phyloP scores from a whole-genome alignment of 129 eudicot species.

The Pseudognaphalium luteoalbum region DNA sequence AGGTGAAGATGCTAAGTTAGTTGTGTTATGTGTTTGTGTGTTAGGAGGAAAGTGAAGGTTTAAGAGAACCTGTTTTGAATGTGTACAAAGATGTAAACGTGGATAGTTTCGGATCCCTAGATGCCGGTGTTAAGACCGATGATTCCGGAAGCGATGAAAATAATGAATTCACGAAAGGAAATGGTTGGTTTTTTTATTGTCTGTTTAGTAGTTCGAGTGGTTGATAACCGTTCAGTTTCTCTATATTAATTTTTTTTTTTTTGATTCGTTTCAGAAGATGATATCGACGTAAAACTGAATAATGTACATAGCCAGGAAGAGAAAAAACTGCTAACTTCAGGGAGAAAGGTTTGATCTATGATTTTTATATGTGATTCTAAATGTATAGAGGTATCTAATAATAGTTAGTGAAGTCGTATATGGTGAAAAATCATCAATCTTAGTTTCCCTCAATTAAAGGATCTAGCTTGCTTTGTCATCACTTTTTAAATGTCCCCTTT shows the following conservation, averaged over 20 bases:
- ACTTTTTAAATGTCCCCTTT: background rate
- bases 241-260: background rate
- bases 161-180: slow-evolving; percentile 26
- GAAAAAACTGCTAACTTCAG: slow-evolving; percentile 21
- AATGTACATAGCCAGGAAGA: slow-evolving; percentile 34
- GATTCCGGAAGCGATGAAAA: slow-evolving; percentile 32
- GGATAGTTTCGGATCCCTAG: slow-evolving; percentile 32
- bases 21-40: slow-evolving; percentile 15
- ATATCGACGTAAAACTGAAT: slow-evolving; percentile 31
- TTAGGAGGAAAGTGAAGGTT: slow-evolving; percentile 56
- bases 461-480: slow-evolving; percentile 10
- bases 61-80: slow-evolving; percentile 56
- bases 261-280: slow-evolving; percentile 39
- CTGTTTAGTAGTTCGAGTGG: background rate
- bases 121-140: slow-evolving; percentile 18
- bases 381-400: background rate
- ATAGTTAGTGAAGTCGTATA: background rate
- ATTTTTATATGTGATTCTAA: background rate
- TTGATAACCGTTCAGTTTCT: background rate
- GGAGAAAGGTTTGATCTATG: slow-evolving; percentile 44
- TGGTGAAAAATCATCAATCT: slow-evolving; percentile 2
- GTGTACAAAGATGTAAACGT: slow-evolving; percentile 64
- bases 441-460: background rate
- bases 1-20: slow-evolving; percentile 10
- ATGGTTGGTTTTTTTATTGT: slow-evolving; percentile 38